Conservation (phyloP, 352 stramenopile species). For the Phytophthora megakarya region DNA sequence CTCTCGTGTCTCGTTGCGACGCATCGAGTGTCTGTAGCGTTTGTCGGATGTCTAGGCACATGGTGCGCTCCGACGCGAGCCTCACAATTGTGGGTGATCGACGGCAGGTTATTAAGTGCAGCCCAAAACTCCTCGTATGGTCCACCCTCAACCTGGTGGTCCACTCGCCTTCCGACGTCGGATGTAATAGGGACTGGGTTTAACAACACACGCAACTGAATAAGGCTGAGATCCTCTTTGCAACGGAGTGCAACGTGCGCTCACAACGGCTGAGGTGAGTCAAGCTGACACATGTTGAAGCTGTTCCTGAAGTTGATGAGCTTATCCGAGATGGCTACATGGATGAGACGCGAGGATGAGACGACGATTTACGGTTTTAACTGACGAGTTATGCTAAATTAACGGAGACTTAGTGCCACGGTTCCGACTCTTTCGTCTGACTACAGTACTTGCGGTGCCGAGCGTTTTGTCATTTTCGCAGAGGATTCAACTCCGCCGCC, state of each 20-base stretch:
- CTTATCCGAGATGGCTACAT: constrained; percentile 37
- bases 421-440: constrained; percentile 17
- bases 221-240: not conserved
- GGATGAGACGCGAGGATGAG: constrained; percentile 19
- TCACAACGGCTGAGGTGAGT: constrained; percentile 1
- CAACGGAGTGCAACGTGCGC: constrained; percentile 3
- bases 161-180: not conserved
- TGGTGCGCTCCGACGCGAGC: constrained; percentile 8
- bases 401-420: not conserved
- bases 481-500: not conserved
- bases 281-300: constrained; percentile 31
- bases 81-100: constrained; percentile 31
- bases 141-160: constrained; percentile 1
- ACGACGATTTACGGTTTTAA: not conserved
- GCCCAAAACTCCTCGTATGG: constrained; percentile 35
- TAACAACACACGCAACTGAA: constrained; percentile 6
- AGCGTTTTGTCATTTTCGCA: not conserved
- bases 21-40: constrained; percentile 3
- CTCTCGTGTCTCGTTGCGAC: constrained; percentile 10
- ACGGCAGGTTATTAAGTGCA: constrained; percentile 46
- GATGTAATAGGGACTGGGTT: constrained; percentile 1
- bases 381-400: not conserved
- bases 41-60: constrained; percentile 19
- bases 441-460: constrained; percentile 1
- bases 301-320: constrained; percentile 26